Evolutionary conservation across 2,329 filamentous ascomycete genomes (phyloP).

Genomic region (Penicillium sp.): DNA sequence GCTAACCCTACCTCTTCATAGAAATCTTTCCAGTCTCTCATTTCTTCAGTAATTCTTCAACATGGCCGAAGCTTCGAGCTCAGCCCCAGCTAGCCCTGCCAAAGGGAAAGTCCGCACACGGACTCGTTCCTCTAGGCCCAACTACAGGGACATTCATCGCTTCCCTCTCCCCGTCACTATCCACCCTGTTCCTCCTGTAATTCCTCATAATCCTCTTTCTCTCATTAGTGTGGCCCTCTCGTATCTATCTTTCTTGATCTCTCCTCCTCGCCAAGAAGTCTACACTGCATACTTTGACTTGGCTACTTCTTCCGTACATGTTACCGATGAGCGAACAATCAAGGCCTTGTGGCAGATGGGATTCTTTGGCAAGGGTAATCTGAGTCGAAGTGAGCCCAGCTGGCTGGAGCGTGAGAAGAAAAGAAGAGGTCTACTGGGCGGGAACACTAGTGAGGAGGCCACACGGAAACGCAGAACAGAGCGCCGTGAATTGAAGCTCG

Average conservation of each 20-base stretch:
- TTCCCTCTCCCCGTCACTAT: constrained; percentile 77
- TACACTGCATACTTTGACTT: constrained; percentile 79
- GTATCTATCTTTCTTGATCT: constrained; percentile 72
- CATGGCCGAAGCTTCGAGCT: constrained; percentile 26
- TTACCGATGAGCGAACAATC: constrained; percentile 74
- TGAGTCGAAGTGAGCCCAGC: constrained; percentile 91
- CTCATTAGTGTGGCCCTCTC: constrained; percentile 76
- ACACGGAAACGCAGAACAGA: constrained; percentile 77
- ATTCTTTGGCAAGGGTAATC: constrained; percentile 91
- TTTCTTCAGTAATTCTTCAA: constrained; percentile 27
- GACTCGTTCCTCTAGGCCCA: constrained; percentile 44
- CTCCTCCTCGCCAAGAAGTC: constrained; percentile 59
- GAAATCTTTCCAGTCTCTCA: constrained; percentile 4
- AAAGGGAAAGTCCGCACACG: constrained; percentile 21
- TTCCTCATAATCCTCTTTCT: constrained; percentile 90
- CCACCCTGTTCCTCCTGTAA: constrained; percentile 81
- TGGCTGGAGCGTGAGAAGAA: constrained; percentile 85
- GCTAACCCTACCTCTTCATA: constrained; percentile 17
- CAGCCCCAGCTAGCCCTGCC: constrained; percentile 18
- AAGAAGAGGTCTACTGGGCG: constrained; percentile 62
- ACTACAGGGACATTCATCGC: constrained; percentile 75
- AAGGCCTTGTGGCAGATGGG: constrained; percentile 91
- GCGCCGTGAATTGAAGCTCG: constrained; percentile 81
- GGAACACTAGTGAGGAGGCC: constrained; percentile 75
- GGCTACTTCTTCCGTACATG: constrained; percentile 77